Conservation (phyloP, 176 grass and related monocot species). For the Oryza longistaminata region DNA sequence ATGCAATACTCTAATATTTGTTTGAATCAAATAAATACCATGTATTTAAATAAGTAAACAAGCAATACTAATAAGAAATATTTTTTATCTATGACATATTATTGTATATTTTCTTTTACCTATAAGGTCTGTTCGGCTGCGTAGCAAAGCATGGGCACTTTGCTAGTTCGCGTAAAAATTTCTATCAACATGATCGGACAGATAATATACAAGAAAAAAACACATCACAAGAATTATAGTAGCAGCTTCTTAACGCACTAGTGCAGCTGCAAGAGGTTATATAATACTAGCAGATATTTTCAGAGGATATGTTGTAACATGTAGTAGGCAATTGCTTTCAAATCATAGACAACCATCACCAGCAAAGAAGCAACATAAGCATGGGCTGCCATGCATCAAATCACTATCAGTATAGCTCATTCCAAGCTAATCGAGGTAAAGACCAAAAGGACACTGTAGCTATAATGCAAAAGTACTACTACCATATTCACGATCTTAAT, state of each 20-base stretch:
- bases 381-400: not conserved
- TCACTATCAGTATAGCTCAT: conserved; percentile 6
- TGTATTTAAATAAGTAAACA: too few species aligned
- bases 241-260: not conserved
- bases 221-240: not conserved
- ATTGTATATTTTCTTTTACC: too few species aligned
- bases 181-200: not conserved
- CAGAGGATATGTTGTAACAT: not conserved
- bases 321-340: not conserved
- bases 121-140: too few species aligned
- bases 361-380: not conserved
- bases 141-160: too few species aligned
- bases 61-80: too few species aligned
- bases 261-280: too few species aligned
- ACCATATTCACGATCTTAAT: not conserved
- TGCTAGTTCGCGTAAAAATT: not conserved
- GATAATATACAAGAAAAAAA: not conserved
- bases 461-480: not conserved
- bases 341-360: not conserved
- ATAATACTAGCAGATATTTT: not conserved
- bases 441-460: not conserved
- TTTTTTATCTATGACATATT: too few species aligned
- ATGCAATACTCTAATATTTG: too few species aligned
- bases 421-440: not conserved
- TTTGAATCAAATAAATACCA: too few species aligned